Evolutionary conservation across 371 early-diverging fungal genomes (phyloP).

Genomic region (Mortierella sp.): DNA sequence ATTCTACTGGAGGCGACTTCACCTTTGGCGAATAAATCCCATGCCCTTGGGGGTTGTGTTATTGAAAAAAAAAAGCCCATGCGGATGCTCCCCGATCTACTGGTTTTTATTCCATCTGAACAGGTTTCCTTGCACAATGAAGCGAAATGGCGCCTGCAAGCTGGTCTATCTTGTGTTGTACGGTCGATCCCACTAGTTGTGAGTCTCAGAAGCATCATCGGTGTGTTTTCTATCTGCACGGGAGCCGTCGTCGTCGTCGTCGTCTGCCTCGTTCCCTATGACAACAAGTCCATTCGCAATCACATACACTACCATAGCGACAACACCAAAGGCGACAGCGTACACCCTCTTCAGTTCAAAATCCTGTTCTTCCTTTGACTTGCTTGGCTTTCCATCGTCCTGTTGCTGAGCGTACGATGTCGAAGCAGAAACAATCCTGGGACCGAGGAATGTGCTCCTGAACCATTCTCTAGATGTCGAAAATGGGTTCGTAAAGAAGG

Average conservation of each 20-base stretch:
- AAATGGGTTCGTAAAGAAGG: constrained; percentile 62
- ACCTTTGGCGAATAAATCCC: too few species aligned
- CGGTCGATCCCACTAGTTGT: too few species aligned
- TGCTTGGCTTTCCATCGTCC: constrained; percentile 55
- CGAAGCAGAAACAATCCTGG: not conserved
- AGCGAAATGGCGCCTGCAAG: too few species aligned
- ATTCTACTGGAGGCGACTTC: too few species aligned
- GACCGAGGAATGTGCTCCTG: constrained; percentile 38
- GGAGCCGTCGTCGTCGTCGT: constrained; percentile 47
- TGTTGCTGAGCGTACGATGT: not conserved
- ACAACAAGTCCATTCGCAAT: constrained; percentile 67
- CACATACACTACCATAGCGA: constrained; percentile 64
- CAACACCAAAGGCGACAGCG: constrained; percentile 67
- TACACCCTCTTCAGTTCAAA: constrained; percentile 71
- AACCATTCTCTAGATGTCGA: constrained; percentile 62
- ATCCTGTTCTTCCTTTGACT: constrained; percentile 62
- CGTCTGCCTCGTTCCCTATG: constrained; percentile 59
- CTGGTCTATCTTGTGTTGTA: too few species aligned
- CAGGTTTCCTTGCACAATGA: too few species aligned
- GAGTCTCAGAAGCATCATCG: too few species aligned
- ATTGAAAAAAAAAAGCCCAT: too few species aligned
- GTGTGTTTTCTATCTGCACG: too few species aligned
- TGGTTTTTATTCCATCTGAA: too few species aligned
- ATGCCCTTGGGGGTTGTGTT: too few species aligned
- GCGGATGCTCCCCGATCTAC: too few species aligned